A percentile compares a stretch with the other conserved stretches of the same genome.
Conservation (phyloP, 352 stramenopile genomes). For the Globisporangium splendens region DNA sequence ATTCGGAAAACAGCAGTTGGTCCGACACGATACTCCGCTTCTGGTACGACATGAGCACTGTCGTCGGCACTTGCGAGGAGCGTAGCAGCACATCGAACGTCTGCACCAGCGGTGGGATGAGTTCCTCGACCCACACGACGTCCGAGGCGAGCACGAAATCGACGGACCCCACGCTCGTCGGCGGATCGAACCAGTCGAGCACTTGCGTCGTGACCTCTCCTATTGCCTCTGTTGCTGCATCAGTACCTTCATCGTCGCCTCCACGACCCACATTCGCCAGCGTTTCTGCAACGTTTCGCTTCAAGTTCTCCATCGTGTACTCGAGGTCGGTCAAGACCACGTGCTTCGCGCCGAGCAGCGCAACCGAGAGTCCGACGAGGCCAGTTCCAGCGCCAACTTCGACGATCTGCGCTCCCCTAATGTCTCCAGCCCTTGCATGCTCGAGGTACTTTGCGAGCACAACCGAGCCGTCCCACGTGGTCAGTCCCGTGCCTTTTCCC, state of each 20-base stretch:
- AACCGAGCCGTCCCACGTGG: conserved; percentile 89
- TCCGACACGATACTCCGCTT: conserved; percentile 62
- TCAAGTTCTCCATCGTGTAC: conserved; percentile 86
- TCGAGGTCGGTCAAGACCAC: conserved; percentile 84
- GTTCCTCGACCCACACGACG: conserved; percentile 88
- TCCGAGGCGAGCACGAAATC: conserved; percentile 87
- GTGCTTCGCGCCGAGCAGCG: conserved; percentile 63
- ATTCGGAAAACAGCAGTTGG: conserved; percentile 46
- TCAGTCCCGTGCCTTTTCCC: conserved; percentile 82
- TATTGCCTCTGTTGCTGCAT: no score
- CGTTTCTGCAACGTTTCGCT: conserved; percentile 45
- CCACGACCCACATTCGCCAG: conserved; percentile 20
- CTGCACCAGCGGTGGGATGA: conserved; percentile 79
- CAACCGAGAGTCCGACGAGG: conserved; percentile 80
- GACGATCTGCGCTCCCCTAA: conserved; percentile 49
- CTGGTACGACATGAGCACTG: conserved; percentile 70
- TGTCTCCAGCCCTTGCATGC: conserved; percentile 22
- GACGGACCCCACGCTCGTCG: conserved; percentile 47
- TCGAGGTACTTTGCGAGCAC: conserved; percentile 92
- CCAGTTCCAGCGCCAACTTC: conserved; percentile 87
- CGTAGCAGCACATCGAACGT: conserved; percentile 59
- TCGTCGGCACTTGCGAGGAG: conserved; percentile 28
- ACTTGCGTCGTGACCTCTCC: conserved; percentile 17
- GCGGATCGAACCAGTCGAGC: conserved; percentile 70
- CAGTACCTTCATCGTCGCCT: conserved; percentile 15